phyloP scores from a whole-genome alignment of 352 stramenopile genomes.

The Plasmopara viticola region DNA sequence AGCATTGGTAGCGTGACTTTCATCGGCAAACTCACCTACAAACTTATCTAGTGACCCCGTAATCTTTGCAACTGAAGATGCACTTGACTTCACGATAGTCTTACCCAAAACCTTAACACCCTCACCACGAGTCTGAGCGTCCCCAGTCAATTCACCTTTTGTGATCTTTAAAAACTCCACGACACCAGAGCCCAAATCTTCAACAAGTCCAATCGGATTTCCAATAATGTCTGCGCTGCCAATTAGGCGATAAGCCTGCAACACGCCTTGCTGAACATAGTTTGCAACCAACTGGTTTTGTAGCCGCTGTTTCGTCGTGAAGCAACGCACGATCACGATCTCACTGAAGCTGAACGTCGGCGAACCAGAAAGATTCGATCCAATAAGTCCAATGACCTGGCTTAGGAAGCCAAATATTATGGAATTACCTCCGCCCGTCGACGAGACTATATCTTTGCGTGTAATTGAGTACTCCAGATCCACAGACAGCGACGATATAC shows the following conservation, averaged over 20 bases:
- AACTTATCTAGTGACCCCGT: constrained; percentile 83
- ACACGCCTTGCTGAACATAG: constrained; percentile 73
- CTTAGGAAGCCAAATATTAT: constrained; percentile 75
- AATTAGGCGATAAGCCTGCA: constrained; percentile 80
- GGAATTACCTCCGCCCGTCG: constrained; percentile 51
- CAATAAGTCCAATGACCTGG: constrained; percentile 75
- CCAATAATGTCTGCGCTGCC: constrained; percentile 83
- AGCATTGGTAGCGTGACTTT: constrained; percentile 18
- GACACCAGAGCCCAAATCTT: constrained; percentile 81
- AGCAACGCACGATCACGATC: constrained; percentile 79
- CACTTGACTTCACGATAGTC: constrained; percentile 73
- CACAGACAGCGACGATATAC: constrained; percentile 62
- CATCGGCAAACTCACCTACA: constrained; percentile 70
- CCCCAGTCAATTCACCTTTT: constrained; percentile 76
- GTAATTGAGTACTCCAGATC: constrained; percentile 84
- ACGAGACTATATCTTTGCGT: constrained; percentile 74
- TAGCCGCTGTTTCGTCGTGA: constrained; percentile 73
- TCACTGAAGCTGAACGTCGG: constrained; percentile 80
- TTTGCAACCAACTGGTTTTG: constrained; percentile 78
- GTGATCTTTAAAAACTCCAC: constrained; percentile 86
- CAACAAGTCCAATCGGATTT: constrained; percentile 81
- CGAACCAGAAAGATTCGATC: constrained; percentile 79
- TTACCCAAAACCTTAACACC: constrained; percentile 84
- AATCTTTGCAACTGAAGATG: constrained; percentile 74
- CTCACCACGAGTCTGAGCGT: constrained; percentile 76